phyloP scores from a whole-genome alignment of 352 stramenopile species.

The Phytophthora citricola region DNA sequence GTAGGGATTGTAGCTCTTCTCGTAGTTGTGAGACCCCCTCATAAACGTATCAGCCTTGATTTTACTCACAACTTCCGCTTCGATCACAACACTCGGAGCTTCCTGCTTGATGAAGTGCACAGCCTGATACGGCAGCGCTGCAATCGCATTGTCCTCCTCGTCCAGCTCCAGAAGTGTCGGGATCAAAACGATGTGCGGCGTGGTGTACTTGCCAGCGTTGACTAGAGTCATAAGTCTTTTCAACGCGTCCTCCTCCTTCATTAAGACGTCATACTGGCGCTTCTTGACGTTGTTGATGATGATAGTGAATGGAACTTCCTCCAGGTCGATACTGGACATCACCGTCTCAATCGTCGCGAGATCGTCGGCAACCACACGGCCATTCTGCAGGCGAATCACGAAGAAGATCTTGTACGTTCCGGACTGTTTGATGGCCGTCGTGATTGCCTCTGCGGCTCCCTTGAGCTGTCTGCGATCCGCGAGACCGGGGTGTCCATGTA shows the following conservation, averaged over 20 bases:
- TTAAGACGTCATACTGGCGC: slow-evolving; percentile 15
- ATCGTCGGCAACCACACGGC: slow-evolving; percentile 26
- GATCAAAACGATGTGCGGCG: slow-evolving; percentile 23
- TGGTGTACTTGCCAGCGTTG: slow-evolving; percentile 17
- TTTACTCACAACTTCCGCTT: neutral
- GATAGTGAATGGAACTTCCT: slow-evolving; percentile 19
- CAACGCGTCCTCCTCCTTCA: slow-evolving; percentile 16
- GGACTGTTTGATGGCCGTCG: slow-evolving; percentile 13
- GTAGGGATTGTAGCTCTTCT: too few species aligned
- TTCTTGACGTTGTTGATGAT: slow-evolving; percentile 31
- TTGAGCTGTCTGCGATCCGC: slow-evolving; percentile 5
- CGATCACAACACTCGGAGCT: neutral
- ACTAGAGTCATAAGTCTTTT: slow-evolving; percentile 10
- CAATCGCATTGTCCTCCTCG: neutral
- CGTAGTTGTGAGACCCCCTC: too few species aligned
- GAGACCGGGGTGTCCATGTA: slow-evolving; percentile 33
- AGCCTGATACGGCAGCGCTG: neutral
- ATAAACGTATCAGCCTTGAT: neutral
- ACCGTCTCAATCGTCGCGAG: slow-evolving; percentile 28
- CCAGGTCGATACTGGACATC: slow-evolving; percentile 20
- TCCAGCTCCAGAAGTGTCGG: slow-evolving; percentile 3
- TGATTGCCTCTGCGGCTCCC: slow-evolving; percentile 15
- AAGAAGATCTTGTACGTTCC: slow-evolving; percentile 38
- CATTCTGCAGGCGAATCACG: slow-evolving; percentile 31
- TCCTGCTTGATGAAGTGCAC: neutral